Evolutionary conservation across 805 yeast species (phyloP).

Genomic region (Hyphopichia homilentoma): DNA sequence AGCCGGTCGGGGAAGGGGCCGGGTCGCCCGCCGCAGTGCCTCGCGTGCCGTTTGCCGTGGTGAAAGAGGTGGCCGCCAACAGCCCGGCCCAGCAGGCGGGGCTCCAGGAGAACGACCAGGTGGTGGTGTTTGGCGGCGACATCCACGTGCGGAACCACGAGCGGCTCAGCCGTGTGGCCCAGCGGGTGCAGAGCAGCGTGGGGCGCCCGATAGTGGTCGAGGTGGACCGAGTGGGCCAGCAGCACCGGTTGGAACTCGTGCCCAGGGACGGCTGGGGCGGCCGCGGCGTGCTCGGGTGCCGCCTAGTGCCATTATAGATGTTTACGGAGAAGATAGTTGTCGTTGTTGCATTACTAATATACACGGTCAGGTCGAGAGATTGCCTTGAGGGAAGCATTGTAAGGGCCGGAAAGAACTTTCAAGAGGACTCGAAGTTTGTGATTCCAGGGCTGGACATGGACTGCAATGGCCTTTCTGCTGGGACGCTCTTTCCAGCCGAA

Average conservation of each 20-base stretch:
- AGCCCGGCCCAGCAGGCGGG: constrained; percentile 62
- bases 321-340: constrained; percentile 1
- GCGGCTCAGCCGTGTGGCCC: constrained; percentile 42
- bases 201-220: constrained; percentile 22
- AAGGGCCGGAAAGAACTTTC: no score
- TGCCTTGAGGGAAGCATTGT: no score
- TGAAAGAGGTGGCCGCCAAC: constrained; percentile 43
- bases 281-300: constrained; percentile 67
- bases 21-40: not conserved
- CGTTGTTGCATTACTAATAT: not conserved
- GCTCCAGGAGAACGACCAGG: constrained; percentile 48
- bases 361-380: no score
- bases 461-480: no score
- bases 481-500: no score
- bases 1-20: not conserved
- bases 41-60: constrained; percentile 51
- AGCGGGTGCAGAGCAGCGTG: constrained; percentile 38
- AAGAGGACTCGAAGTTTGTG: not conserved
- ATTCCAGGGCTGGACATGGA: not conserved
- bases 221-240: constrained; percentile 27
- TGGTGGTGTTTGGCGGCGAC: constrained; percentile 48
- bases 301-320: constrained; percentile 40
- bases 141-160: constrained; percentile 56
- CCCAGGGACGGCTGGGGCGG: constrained; percentile 65
- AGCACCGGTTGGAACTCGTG: constrained; percentile 15